Base-by-base conservation (phyloP, 192 early-diverging fungal genomes). In the Linnemannia hyalina region DNA sequence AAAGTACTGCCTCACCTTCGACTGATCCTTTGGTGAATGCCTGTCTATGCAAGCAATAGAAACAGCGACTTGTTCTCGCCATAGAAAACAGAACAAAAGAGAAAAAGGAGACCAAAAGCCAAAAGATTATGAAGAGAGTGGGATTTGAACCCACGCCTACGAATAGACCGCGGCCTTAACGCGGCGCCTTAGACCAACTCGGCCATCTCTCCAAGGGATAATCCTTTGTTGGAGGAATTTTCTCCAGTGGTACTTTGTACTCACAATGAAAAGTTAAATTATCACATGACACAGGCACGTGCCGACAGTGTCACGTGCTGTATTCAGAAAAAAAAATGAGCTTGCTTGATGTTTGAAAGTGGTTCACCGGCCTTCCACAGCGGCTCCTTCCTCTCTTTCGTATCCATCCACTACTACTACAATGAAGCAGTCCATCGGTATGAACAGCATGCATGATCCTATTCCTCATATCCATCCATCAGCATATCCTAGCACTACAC, bases 121-220 rank as follows among this genome's bases (percentile, higher is more conserved):
- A 83, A 80, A 65, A 84, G 26, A 82, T 57, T 80, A 73, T 87
- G 89, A 89, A 83, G 74, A 83, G 84, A 88, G 89, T 89, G 88
- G 89, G 89, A 83, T 90, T 90, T 82, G 89, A 90, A 90, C 89
- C 89, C 88, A 89, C 89, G 89, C 89, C 89, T 85, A 82, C 82
- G 79, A 80, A 81, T 85, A 85, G 89, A 90, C 80, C 88, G 82
- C 76, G 81, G 81, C 88, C 86, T 89, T 82, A 90, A 88, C 81
- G 72, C 82, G 89, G 80, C 90, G 89, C 88, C 89, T 89, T 90
- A 90, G 89, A 90, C 89, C 89, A 88, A 88, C 86, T 88, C 86
- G 86, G 86, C 86, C 86, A 88, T 88, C 86, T 84, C 78, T 84
- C 86, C 86, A 88, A 65, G 0, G 5, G 7, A 75, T 32, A 3